Base-by-base conservation (phyloP, 176 grass and related monocot species). In the Olyra latifolia region DNA sequence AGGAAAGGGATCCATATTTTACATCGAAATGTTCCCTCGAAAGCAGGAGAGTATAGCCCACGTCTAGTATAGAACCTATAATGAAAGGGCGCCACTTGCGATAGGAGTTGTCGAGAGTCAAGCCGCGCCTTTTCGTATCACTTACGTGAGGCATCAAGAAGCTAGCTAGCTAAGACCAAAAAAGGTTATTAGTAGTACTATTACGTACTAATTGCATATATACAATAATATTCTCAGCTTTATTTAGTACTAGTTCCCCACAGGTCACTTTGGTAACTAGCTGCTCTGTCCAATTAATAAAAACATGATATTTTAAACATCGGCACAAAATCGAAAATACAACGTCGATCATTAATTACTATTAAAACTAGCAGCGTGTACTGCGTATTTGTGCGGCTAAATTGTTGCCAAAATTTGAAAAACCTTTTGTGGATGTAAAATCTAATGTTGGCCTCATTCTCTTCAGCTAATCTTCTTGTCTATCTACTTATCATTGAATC, bases 101-200 rank as follows among this genome's bases (percentile, higher is more conserved):
- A 28, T 24, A 7, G 1, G 16, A 44, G 13, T 43, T 4, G 68
- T 74, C 80, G 50, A 13, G 22, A 20, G 72, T 59, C 72, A 69
- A 50, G 27, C 58, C 73, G 2, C 6, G 6, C 73, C 72, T 77
- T 75, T 75, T 55, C 47, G 77, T 68, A 9, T 53, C 61, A 6
- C 53, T 27, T 16, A 46, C 74, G 55, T 45, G 40, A 76, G 23
- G 15, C 73, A 64, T 44, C 27, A 45, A 35, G 32, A n/a, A n/a
- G 32, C 32, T 35, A 35, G 32, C 0, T 35, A 35, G 28, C 60
- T 9, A 35, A 35, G 60, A 35, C 10, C 4, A 57, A 24, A 57
- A 57, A 25, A 1, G 12, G 1, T 13, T 12, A 4, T 13, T 13
- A 23, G 10, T 13, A 12, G 23, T 59, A 59, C 56, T 59, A 59